These are phyloP conservation scores for Penicillium taxi DNA, from an alignment of 495 filamentous ascomycete genomes.

Conservation along the genomic window DNA sequence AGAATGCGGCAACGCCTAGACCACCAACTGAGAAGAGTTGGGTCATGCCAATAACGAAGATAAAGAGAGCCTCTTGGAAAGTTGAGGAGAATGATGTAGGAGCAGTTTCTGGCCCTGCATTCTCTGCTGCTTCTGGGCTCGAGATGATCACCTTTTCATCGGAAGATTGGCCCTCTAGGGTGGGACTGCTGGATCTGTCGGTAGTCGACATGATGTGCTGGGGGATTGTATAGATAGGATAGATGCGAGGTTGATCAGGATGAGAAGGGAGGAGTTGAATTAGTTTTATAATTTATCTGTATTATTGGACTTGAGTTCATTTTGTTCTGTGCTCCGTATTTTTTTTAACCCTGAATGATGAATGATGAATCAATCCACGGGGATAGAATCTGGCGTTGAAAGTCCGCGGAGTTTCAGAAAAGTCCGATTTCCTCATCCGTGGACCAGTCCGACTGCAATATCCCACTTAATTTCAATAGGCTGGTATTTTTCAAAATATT, in stretches of 20 bases:
- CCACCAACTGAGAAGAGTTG: conserved; percentile 22
- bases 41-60: conserved; percentile 18
- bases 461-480: no score
- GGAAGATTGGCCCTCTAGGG: background rate
- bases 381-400: background rate
- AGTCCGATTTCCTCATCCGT: no score
- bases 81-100: conserved; percentile 4
- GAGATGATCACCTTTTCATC: background rate
- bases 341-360: background rate
- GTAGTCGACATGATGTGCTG: background rate
- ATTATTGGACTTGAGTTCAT: background rate
- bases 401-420: conserved; percentile 3
- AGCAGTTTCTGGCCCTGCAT: background rate
- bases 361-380: background rate
- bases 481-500: no score
- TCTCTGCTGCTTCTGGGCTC: background rate
- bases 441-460: no score
- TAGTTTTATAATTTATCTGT: background rate
- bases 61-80: conserved; percentile 17
- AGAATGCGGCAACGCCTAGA: conserved; percentile 16
- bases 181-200: conserved; percentile 2
- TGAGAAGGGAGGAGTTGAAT: background rate
- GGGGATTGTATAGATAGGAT: background rate
- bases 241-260: no score
- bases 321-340: background rate